phyloP scores from a whole-genome alignment of 768 basidiomycete species.

The Cystobasidiopsis lactophilus region DNA sequence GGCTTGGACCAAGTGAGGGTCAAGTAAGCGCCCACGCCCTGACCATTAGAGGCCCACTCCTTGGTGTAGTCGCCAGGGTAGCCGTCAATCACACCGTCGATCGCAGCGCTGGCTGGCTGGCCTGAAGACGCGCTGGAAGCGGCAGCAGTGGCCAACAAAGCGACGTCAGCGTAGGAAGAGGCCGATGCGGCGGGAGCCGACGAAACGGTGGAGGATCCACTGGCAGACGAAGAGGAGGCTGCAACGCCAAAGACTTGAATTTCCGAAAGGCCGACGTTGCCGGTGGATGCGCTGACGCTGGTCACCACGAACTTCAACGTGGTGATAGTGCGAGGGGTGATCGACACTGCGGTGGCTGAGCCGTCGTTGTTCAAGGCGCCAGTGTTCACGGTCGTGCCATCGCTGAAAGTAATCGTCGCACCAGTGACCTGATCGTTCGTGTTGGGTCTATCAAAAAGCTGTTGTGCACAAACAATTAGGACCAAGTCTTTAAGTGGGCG shows the following conservation, averaged over 20 bases:
- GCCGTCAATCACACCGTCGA: conserved; percentile 11
- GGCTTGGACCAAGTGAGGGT: conserved; percentile 3
- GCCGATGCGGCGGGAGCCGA: too few species aligned
- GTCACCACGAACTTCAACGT: conserved; percentile 6
- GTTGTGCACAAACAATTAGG: background rate
- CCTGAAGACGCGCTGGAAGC: conserved; percentile 2
- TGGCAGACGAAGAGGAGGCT: too few species aligned
- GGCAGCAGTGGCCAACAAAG: background rate
- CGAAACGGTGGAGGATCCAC: too few species aligned
- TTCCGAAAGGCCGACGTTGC: conserved; percentile 2
- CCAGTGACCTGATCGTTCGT: conserved; percentile 9
- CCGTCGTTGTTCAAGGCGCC: conserved; percentile 11
- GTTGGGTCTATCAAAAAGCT: conserved; percentile 9
- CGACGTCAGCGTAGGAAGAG: too few species aligned
- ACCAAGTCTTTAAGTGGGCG: background rate
- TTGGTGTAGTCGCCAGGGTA: background rate
- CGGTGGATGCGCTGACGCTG: background rate
- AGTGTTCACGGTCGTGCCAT: conserved; percentile 1
- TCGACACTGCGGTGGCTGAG: conserved; percentile 6
- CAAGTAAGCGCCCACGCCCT: conserved; percentile 2
- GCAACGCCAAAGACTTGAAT: conserved; percentile 6
- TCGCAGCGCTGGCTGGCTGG: conserved; percentile 1
- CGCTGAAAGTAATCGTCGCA: conserved; percentile 3
- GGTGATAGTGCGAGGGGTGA: conserved; percentile 8
- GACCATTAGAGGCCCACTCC: conserved; percentile 5